Evolutionary conservation across 2,329 filamentous ascomycete species (phyloP).

Genomic region (Monilinia polystroma): DNA sequence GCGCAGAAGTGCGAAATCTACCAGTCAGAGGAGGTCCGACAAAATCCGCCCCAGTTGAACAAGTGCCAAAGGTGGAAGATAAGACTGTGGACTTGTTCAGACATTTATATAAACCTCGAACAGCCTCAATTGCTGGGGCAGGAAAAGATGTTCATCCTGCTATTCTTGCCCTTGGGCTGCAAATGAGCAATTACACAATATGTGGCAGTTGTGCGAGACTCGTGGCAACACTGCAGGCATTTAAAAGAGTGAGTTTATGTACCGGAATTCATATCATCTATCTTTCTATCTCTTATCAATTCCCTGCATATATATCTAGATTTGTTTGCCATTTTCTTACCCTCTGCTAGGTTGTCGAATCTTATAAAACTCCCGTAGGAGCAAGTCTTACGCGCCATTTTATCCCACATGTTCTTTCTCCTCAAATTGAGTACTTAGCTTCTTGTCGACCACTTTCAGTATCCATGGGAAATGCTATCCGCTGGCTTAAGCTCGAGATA

Average conservation of each 20-base stretch:
- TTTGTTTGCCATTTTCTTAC: conserved; percentile 18
- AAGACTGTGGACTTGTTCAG: conserved; percentile 77
- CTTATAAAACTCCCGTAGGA: conserved; percentile 85
- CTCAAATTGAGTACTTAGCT: conserved; percentile 92
- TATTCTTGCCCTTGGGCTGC: conserved; percentile 80
- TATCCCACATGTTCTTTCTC: conserved; percentile 84
- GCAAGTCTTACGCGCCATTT: conserved; percentile 88
- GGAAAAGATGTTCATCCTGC: conserved; percentile 79
- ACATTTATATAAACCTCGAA: conserved; percentile 76
- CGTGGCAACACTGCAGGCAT: conserved; percentile 82
- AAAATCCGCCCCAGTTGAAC: conserved; percentile 40
- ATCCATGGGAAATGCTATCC: conserved; percentile 94
- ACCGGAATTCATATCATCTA: not conserved
- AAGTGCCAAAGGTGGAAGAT: conserved; percentile 56
- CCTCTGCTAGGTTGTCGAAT: conserved; percentile 70
- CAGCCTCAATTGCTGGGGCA: conserved; percentile 58
- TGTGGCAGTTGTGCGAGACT: conserved; percentile 87
- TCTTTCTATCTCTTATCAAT: not conserved
- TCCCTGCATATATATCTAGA: not conserved
- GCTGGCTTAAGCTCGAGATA: conserved; percentile 90
- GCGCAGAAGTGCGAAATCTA: conserved; percentile 32
- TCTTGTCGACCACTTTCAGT: conserved; percentile 95
- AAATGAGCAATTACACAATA: conserved; percentile 78
- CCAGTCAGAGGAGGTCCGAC: conserved; percentile 34
- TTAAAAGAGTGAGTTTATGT: conserved; percentile 67